Evolutionary conservation across 1,284 basidiomycete species (phyloP).

Genomic region (Ustilago tritici): DNA sequence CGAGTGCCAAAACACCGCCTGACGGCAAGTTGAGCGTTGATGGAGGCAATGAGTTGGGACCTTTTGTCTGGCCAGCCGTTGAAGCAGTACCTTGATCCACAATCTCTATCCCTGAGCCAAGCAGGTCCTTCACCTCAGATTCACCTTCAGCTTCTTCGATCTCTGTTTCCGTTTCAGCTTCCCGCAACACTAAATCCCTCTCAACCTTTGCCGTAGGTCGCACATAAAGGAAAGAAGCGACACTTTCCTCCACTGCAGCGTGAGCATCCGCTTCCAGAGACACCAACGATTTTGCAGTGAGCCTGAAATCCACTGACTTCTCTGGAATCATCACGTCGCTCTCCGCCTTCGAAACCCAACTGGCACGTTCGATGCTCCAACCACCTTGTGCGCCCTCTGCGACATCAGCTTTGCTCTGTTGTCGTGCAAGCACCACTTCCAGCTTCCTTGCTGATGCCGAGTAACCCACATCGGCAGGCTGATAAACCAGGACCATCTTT

Average conservation of each 20-base stretch:
- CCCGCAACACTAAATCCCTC: not conserved
- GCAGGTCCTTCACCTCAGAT: slow-evolving; percentile 3
- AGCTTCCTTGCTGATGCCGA: slow-evolving; percentile 15
- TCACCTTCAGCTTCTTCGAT: slow-evolving; percentile 1
- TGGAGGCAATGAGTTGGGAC: slow-evolving; percentile 16
- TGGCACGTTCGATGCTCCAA: slow-evolving; percentile 13
- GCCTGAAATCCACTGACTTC: slow-evolving; percentile 31
- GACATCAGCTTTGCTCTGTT: slow-evolving; percentile 6
- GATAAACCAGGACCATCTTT: slow-evolving; percentile 27
- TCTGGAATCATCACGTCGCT: slow-evolving; percentile 37
- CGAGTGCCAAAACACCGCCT: slow-evolving; percentile 16
- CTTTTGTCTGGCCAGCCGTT: not conserved
- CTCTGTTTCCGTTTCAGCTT: slow-evolving; percentile 1
- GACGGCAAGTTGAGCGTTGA: slow-evolving; percentile 10
- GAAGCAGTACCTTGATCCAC: slow-evolving; percentile 4
- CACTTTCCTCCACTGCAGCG: slow-evolving; percentile 13
- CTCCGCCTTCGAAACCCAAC: slow-evolving; percentile 27
- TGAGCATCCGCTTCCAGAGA: slow-evolving; percentile 3
- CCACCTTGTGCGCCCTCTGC: slow-evolving; percentile 12
- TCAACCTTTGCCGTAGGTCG: not conserved
- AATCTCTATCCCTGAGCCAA: slow-evolving; percentile 20
- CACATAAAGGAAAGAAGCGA: slow-evolving; percentile 11
- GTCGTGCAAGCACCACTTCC: slow-evolving; percentile 17
- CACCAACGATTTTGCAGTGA: slow-evolving; percentile 7
- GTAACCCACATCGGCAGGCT: slow-evolving; percentile 11